phyloP scores from a whole-genome alignment of 2,329 filamentous ascomycete genomes.

The Neoscytalidium dimidiatum region DNA sequence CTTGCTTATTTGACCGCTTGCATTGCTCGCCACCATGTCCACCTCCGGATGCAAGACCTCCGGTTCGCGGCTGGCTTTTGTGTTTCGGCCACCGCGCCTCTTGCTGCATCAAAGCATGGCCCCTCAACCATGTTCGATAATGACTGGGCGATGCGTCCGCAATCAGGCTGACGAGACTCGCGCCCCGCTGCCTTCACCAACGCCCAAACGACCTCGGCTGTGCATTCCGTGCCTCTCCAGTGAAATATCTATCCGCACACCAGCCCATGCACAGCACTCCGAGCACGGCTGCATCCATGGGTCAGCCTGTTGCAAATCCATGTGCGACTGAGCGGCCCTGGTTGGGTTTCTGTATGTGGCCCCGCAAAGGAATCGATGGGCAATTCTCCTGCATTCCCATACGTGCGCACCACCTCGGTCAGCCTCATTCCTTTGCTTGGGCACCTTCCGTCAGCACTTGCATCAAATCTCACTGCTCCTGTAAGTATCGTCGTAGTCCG shows the following conservation, averaged over 20 bases:
- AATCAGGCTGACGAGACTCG: slow-evolving; percentile 12
- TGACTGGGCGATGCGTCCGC: slow-evolving; percentile 13
- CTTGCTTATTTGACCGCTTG: slow-evolving; percentile 17
- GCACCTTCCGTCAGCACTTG: slow-evolving; percentile 15
- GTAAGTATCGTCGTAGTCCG: neutral
- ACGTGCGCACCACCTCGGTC: slow-evolving; percentile 2
- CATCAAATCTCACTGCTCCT: slow-evolving; percentile 6
- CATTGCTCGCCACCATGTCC: slow-evolving; percentile 14
- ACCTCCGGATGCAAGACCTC: slow-evolving; percentile 16
- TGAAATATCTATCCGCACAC: neutral
- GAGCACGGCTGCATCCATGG: slow-evolving; percentile 6
- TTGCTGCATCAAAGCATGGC: slow-evolving; percentile 12
- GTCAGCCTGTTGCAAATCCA: slow-evolving; percentile 11
- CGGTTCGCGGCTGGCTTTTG: slow-evolving; percentile 14
- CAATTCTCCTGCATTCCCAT: slow-evolving; percentile 18
- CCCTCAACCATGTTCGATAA: neutral
- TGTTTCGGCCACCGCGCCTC: slow-evolving; percentile 16
- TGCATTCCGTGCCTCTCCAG: slow-evolving; percentile 4
- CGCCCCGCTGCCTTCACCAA: neutral
- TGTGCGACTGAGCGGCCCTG: slow-evolving; percentile 8
- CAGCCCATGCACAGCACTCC: neutral
- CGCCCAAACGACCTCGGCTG: slow-evolving; percentile 4
- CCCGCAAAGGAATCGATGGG: slow-evolving; percentile 8
- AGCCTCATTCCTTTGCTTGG: slow-evolving; percentile 16
- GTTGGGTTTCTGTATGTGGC: slow-evolving; percentile 11